Evolutionary conservation across 2,329 filamentous ascomycete species (phyloP).

Genomic region (Whalleya microplaca): DNA sequence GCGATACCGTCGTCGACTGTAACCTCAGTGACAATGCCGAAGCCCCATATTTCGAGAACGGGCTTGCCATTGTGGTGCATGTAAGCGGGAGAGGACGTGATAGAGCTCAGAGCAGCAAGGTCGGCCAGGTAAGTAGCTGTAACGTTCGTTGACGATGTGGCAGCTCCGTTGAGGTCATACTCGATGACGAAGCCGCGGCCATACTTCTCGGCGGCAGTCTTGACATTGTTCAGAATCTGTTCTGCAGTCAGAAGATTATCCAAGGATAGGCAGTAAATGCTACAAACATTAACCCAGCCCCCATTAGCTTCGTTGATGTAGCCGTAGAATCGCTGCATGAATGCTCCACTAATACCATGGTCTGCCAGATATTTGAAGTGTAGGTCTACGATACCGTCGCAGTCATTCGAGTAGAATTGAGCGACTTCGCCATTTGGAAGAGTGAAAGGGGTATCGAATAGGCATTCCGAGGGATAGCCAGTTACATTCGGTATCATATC

Average conservation of each 20-base stretch:
- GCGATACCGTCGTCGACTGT: constrained; percentile 28
- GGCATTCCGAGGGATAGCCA: constrained; percentile 29
- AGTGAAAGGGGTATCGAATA: constrained; percentile 31
- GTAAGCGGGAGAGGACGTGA: constrained; percentile 31
- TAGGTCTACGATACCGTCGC: constrained; percentile 30
- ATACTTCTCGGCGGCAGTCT: constrained; percentile 31
- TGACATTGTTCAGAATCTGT: constrained; percentile 27
- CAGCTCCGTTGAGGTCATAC: constrained; percentile 30
- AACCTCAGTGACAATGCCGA: constrained; percentile 29
- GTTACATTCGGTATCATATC: constrained; percentile 32
- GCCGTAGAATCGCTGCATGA: constrained; percentile 31
- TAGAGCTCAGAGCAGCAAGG: constrained; percentile 23
- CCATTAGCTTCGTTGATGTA: constrained; percentile 31
- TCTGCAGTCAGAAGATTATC: constrained; percentile 1
- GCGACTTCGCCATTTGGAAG: constrained; percentile 18
- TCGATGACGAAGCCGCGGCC: constrained; percentile 33
- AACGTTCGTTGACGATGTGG: constrained; percentile 24
- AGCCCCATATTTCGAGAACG: constrained; percentile 33
- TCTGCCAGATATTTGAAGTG: constrained; percentile 32
- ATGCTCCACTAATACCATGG: constrained; percentile 30
- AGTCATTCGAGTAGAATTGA: constrained; percentile 33
- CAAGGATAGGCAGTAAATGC: neutral
- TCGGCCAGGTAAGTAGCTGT: constrained; percentile 28
- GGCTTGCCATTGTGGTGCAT: constrained; percentile 34
- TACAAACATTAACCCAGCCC: constrained; percentile 28